Conservation (phyloP, 2,329 filamentous ascomycete genomes). For the Aureobasidium musti region DNA sequence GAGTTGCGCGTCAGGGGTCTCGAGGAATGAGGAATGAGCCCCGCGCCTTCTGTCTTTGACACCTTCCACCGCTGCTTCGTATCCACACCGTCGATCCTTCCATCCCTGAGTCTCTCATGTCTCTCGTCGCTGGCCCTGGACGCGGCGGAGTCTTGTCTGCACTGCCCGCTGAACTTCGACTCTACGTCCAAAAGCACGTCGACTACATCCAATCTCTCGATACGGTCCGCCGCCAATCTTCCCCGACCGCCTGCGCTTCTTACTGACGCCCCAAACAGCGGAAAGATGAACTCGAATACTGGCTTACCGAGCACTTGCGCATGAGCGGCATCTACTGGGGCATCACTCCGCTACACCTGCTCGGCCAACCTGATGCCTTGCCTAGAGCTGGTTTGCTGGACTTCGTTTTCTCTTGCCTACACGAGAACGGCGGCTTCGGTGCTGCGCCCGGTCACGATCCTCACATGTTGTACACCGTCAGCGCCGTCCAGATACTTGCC, state of each 20-base stretch:
- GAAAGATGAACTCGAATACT: conserved; percentile 95
- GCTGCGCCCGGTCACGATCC: conserved; percentile 93
- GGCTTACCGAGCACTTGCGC: conserved; percentile 94
- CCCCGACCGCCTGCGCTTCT: conserved; percentile 18
- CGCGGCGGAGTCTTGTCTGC: conserved; percentile 48
- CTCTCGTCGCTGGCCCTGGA: conserved; percentile 62
- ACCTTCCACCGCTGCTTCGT: not conserved
- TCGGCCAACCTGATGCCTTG: conserved; percentile 77
- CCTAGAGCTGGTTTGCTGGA: conserved; percentile 79
- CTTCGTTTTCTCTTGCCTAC: conserved; percentile 94
- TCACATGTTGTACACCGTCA: conserved; percentile 95
- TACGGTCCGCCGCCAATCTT: conserved; percentile 59
- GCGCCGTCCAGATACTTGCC: conserved; percentile 88
- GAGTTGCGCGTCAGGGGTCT: not conserved
- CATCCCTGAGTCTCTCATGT: conserved; percentile 50
- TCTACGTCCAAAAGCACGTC: conserved; percentile 70
- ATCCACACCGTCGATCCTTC: not conserved
- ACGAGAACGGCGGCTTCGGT: conserved; percentile 85
- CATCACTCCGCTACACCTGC: conserved; percentile 80
- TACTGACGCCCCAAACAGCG: conserved; percentile 54
- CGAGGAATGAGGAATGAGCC: not conserved
- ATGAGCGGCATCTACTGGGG: conserved; percentile 98
- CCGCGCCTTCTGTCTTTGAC: not conserved
- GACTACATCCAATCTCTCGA: conserved; percentile 92
- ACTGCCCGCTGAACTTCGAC: conserved; percentile 52